Evolutionary conservation across 176 grass and related monocot species (phyloP).

Genomic region (Carex pumila): DNA sequence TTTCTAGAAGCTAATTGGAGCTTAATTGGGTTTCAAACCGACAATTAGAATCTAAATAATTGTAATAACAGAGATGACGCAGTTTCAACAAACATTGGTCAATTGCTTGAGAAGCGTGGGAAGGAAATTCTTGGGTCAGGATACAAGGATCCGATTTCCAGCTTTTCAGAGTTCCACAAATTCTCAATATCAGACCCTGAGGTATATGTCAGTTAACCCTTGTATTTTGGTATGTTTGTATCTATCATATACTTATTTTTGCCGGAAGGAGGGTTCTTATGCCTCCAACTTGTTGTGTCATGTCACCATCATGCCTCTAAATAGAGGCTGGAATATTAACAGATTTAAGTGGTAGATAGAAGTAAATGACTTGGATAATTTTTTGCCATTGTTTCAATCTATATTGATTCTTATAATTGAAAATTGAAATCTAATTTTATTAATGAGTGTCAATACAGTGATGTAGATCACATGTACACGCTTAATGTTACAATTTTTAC

Average conservation of each 20-base stretch:
- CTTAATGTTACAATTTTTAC: not conserved
- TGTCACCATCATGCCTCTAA: not conserved
- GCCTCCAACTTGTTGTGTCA: not conserved
- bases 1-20: not conserved
- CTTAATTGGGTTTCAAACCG: not conserved
- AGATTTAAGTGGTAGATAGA: not conserved
- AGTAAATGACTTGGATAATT: not conserved
- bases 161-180: constrained; percentile 53
- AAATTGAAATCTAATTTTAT: not conserved
- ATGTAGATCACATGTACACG: not conserved
- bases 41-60: not conserved
- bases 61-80: constrained; percentile 38
- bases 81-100: constrained; percentile 62
- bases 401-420: not conserved
- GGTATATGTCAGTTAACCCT: constrained; percentile 31
- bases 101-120: constrained; percentile 54
- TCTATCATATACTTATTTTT: not conserved
- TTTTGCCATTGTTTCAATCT: not conserved
- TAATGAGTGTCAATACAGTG: not conserved
- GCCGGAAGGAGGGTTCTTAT: not conserved
- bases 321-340: not conserved
- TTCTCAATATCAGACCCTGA: constrained; percentile 75
- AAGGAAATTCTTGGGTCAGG: constrained; percentile 47
- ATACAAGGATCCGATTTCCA: constrained; percentile 70
- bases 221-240: not conserved